Percentiles rank a stretch among this genome's conserved stretches.
Conservation (phyloP, 2,329 filamentous ascomycete genomes). For the Zopfia rhizophila region DNA sequence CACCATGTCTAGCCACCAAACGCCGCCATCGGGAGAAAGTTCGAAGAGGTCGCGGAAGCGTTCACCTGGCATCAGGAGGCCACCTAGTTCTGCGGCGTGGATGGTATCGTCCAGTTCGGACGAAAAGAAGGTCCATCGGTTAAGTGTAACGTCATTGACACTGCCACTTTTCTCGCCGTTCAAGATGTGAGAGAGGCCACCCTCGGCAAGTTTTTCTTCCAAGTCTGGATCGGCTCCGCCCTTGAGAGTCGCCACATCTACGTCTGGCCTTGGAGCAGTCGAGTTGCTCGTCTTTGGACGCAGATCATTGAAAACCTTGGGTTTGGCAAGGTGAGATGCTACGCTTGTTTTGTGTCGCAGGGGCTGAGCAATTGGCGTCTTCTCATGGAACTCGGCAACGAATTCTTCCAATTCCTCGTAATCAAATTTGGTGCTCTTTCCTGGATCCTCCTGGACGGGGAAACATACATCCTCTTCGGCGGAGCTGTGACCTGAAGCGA, state of each 20-base stretch:
- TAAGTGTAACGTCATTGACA: slow-evolving; percentile 64
- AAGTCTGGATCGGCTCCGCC: slow-evolving; percentile 39
- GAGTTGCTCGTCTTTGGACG: slow-evolving; percentile 56
- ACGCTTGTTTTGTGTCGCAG: slow-evolving; percentile 51
- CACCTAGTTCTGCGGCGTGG: slow-evolving; percentile 87
- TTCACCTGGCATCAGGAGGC: slow-evolving; percentile 88
- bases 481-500: slow-evolving; percentile 72
- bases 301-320: slow-evolving; percentile 71
- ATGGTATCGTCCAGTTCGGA: slow-evolving; percentile 94
- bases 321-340: slow-evolving; percentile 54
- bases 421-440: slow-evolving; percentile 84
- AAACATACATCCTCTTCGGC: slow-evolving; percentile 92
- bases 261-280: slow-evolving; percentile 49
- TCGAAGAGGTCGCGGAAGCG: slow-evolving; percentile 89
- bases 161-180: slow-evolving; percentile 38
- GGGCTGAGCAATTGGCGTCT: slow-evolving; percentile 57
- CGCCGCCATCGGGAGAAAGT: slow-evolving; percentile 75
- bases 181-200: slow-evolving; percentile 48
- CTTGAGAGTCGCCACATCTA: slow-evolving; percentile 41
- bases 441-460: slow-evolving; percentile 75
- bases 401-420: slow-evolving; percentile 96
- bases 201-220: slow-evolving; percentile 57
- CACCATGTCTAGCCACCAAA: slow-evolving; percentile 99
- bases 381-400: slow-evolving; percentile 69
- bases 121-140: slow-evolving; percentile 96